Base-by-base conservation (phyloP, 108 stramenopile species). In the Nitzschia sp. region DNA sequence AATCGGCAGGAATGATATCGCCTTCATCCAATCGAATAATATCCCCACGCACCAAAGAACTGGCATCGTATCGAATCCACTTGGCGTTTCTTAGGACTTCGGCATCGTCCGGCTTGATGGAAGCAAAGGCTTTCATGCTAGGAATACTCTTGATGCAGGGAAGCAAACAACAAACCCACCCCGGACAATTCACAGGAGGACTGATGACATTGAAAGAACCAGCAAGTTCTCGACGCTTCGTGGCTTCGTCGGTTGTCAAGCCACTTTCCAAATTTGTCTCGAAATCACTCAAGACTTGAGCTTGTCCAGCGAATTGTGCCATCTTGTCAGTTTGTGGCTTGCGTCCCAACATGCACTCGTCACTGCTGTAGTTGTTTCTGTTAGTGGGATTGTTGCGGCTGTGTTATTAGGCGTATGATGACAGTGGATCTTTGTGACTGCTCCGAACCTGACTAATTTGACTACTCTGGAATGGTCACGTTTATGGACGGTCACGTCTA, bases 1-100 rank as follows among this genome's bases (percentile, higher is more conserved):
- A 87, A 79, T 94, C 93, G 0, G 90, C 93, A 7, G 93, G 93
- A 19, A 94, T 86, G 9, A 85, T 53, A 52, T 94, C 93, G 20
- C 88, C 90, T 61, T 90, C 93, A 44, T 81, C 85, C 68, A 94
- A 64, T 62, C 86, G 77, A 43, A 94, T 75, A 14, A 91, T 76
- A 66, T 94, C 93, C 0, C 93, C 93, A 15, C 42, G 8, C 9
- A 90, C 90, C 52, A 94, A 70, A 52, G 79, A 78, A 22, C 84
- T 71, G 2, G 83, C 80, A 74, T 94, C 93, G 65, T 94, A 94
- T 40, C 93, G 85, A 10, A 90, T 78, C 89, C 89, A 94, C 67
- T 68, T 69, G 0, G 77, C 75, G 67, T 90, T 86, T 53, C 90
- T 69, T 51, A 86, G 26, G 0, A 94, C 83, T 53, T 94, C 90